Evolutionary conservation across 1,284 basidiomycete genomes (phyloP).

Genomic region (Sanguinoderma infundibulare): DNA sequence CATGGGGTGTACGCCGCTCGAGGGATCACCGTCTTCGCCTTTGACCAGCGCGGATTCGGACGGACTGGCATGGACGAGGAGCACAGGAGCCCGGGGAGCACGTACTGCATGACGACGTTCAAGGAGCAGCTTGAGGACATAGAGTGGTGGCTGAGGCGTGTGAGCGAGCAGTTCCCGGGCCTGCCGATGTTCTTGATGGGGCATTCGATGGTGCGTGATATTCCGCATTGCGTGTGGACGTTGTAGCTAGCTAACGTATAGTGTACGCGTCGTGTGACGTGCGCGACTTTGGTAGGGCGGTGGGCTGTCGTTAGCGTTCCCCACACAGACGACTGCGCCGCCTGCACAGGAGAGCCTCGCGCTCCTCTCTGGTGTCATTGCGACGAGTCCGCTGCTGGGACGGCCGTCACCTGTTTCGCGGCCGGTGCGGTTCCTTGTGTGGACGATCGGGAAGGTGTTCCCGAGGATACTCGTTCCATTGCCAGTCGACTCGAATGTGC

Average conservation of each 20-base stretch:
- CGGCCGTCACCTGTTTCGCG: slow-evolving; percentile 61
- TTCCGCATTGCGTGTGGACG: background rate
- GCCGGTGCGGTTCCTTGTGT: slow-evolving; percentile 50
- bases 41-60: slow-evolving; percentile 89
- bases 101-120: slow-evolving; percentile 75
- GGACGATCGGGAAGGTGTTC: slow-evolving; percentile 36
- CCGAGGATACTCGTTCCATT: slow-evolving; percentile 67
- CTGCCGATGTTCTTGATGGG: slow-evolving; percentile 77
- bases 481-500: slow-evolving; percentile 57
- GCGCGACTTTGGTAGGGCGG: slow-evolving; percentile 69
- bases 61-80: slow-evolving; percentile 66
- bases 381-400: slow-evolving; percentile 69
- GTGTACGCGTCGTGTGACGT: too few relatives aligned
- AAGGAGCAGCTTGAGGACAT: slow-evolving; percentile 71
- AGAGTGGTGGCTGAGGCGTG: slow-evolving; percentile 64
- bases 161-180: slow-evolving; percentile 46
- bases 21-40: slow-evolving; percentile 74
- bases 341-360: slow-evolving; percentile 42
- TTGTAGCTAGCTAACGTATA: background rate
- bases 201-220: slow-evolving; percentile 91
- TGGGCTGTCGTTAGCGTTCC: slow-evolving; percentile 60
- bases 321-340: slow-evolving; percentile 45
- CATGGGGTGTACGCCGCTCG: slow-evolving; percentile 62
- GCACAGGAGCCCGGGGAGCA: slow-evolving; percentile 48
- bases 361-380: slow-evolving; percentile 66